phyloP scores from a whole-genome alignment of 805 yeast species.

The Cyberlindnera veronae region DNA sequence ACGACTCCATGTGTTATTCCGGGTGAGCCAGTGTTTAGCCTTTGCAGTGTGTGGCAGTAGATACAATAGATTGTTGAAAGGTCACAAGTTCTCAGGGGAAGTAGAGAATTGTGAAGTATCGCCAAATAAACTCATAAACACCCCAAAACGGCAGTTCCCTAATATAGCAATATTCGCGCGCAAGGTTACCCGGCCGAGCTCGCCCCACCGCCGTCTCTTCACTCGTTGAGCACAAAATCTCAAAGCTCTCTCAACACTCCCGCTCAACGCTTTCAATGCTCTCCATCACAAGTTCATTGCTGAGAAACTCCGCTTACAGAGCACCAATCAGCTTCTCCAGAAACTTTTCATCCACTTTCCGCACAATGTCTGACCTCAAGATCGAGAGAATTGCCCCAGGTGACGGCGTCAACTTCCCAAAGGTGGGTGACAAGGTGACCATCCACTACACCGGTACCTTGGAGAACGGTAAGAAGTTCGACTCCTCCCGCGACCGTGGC shows the following conservation, averaged over 20 bases:
- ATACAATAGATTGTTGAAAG: too few relatives aligned
- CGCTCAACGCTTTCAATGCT: slow-evolving; percentile 13
- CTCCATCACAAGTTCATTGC: slow-evolving; percentile 10
- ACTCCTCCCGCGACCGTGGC: slow-evolving; percentile 92
- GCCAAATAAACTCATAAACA: neutral
- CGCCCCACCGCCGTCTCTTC: too few relatives aligned
- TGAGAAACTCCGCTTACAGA: slow-evolving; percentile 11
- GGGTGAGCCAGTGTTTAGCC: too few relatives aligned
- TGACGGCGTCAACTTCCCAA: slow-evolving; percentile 85
- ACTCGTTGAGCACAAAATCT: too few relatives aligned
- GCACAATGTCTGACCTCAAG: slow-evolving; percentile 29
- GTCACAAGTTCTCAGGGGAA: too few relatives aligned
- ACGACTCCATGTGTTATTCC: slow-evolving; percentile 45
- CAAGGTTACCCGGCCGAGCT: neutral
- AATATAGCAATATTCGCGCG: too few relatives aligned
- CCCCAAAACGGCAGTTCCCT: too few relatives aligned
- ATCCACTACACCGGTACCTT: slow-evolving; percentile 95
- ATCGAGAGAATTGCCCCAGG: slow-evolving; percentile 38
- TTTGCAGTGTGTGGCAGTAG: too few relatives aligned
- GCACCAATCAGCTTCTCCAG: slow-evolving; percentile 6
- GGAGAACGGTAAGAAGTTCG: slow-evolving; percentile 94
- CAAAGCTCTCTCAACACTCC: too few relatives aligned
- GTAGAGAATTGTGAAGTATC: too few relatives aligned
- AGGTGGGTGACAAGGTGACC: slow-evolving; percentile 82
- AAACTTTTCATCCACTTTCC: slow-evolving; percentile 18